Base-by-base conservation (phyloP, 345 rosid genomes). In the Fremontodendron californicum region DNA sequence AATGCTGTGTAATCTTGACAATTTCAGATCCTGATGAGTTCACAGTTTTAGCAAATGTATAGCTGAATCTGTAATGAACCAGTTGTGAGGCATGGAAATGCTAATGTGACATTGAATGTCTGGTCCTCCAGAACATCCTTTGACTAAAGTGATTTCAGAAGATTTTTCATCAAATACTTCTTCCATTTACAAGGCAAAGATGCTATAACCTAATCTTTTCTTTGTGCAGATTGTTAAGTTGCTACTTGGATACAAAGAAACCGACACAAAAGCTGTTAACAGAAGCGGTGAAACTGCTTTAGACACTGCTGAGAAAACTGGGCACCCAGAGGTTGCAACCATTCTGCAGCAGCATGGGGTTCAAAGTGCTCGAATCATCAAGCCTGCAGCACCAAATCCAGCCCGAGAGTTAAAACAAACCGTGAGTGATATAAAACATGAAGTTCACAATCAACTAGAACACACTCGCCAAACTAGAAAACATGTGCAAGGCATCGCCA, bases 361-460 rank as follows among this genome's bases (percentile, higher is more conserved):
- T 72, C 91, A 81, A 29, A 89, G 92, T 4, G 97, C 95, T 43
- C 87, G 84, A 84, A 25, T 79, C 73, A 81, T 89, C 5, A 87
- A 89, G 80, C 84, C 94, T 4, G 87, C 84, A 11, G 72, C 85
- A 19, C 71, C 79, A 42, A 88, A 83, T 40, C 90, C 89, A 5
- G 94, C 93, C 0, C 94, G 95, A 0, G 98, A 94, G 76, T 81
- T 94, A 42, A 94, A 93, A 64, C 97, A 90, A 82, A 94, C 97
- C 0, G 98, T 94, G 35, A 94, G 98, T 19, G 97, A 94, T 83
- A 93, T 94, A 71, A 94, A 94, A 76, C 97, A 93, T 25, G 97
- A 94, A 81, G 97, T 94, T 46, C 95, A 93, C 74, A 71, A 93
- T 85, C 97, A 94, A 79, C 87, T 94, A 2, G 98, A 94, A 75